Evolutionary conservation across 768 basidiomycete genomes (phyloP), one percentile per base, ranked within the genome.

Genomic region (Fistulinella prunicolor): DNA sequence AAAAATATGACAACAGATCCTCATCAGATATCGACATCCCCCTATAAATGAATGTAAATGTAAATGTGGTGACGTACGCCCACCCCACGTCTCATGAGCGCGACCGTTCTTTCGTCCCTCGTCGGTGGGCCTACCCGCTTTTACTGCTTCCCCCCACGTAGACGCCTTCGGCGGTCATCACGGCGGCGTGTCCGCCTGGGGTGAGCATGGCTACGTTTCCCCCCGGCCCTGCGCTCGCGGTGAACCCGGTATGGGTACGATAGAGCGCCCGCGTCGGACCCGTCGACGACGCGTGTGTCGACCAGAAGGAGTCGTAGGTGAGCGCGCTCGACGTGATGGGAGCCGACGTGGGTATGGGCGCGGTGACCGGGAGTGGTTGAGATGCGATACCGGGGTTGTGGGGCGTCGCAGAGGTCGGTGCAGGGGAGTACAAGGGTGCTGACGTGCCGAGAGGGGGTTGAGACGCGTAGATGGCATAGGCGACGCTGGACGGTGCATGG

Each of bases 271-370:
- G 64, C 0, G 63, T 63, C 4, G 58, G 26, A 7, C 63, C 61
- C 2, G 58, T 16, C 3, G 64, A 55, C 0, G 67, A 61, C 17
- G 76, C 65, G 50, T 81, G 79, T 7, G 78, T 71, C 2, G 81
- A 80, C 82, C 80, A 83, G 56, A 82, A 83, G 0, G 78, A 79
- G 57, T 82, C 82, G 54, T 83, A 83, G 3, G 81, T 80, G 37
- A 81, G 65, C 10, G 71, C 60, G 8, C n/a, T n/a, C n/a, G 70
- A 61, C n/a, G 51, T 35, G 51, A 54, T 50, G 3, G 56, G 28
- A 12, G 42, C 7, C 5, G 38, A n/a, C 3, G 46, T 34, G 9
- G 54, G 38, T 29, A 44, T 44, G 0, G 55, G 44, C 3, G 49
- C n/a, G 19, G 51, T 21, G 24, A 50, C 20, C 19, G 37, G 17